Percentiles rank a stretch among this genome's conserved stretches.
phyloP scores from a whole-genome alignment of 192 early-diverging fungal species.

The Backusella tuberculispora region DNA sequence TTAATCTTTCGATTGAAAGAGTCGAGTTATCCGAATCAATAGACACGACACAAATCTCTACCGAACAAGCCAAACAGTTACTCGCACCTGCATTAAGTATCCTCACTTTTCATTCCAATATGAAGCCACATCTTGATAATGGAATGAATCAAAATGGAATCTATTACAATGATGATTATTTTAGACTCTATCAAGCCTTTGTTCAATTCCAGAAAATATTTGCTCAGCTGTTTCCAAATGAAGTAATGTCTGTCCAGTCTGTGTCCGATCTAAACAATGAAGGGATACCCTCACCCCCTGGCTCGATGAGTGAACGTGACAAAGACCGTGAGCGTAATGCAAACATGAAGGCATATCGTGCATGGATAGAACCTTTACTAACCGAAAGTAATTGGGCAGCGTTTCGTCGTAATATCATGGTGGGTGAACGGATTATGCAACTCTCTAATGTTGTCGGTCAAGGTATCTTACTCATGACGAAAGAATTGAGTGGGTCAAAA shows the following conservation, averaged over 20 bases:
- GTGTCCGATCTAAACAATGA: constrained; percentile 10
- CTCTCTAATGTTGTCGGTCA: constrained; percentile 41
- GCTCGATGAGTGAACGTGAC: constrained; percentile 1
- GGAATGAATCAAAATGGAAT: constrained; percentile 48
- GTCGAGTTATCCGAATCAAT: neutral
- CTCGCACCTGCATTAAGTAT: constrained; percentile 25
- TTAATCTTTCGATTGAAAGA: constrained; percentile 27
- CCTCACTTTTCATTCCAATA: constrained; percentile 33
- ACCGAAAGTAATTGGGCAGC: constrained; percentile 41
- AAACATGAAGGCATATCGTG: constrained; percentile 43
- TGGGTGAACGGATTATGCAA: constrained; percentile 44
- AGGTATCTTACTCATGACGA: constrained; percentile 51
- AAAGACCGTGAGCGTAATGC: constrained; percentile 38
- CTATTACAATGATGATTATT: constrained; percentile 46
- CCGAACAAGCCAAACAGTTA: constrained; percentile 21
- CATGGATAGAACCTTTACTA: constrained; percentile 38
- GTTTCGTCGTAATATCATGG: constrained; percentile 46
- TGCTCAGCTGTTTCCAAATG: constrained; percentile 32
- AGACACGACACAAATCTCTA: neutral
- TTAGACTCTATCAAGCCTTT: constrained; percentile 39
- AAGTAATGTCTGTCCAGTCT: neutral
- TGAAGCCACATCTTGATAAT: constrained; percentile 44
- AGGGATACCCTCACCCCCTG: neutral
- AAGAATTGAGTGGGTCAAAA: constrained; percentile 49
- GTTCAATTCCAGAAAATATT: constrained; percentile 40